A percentile compares a stretch with the other conserved stretches of the same genome.
phyloP scores from a whole-genome alignment of 257 asterid species.

The Nicotiana otophora region DNA sequence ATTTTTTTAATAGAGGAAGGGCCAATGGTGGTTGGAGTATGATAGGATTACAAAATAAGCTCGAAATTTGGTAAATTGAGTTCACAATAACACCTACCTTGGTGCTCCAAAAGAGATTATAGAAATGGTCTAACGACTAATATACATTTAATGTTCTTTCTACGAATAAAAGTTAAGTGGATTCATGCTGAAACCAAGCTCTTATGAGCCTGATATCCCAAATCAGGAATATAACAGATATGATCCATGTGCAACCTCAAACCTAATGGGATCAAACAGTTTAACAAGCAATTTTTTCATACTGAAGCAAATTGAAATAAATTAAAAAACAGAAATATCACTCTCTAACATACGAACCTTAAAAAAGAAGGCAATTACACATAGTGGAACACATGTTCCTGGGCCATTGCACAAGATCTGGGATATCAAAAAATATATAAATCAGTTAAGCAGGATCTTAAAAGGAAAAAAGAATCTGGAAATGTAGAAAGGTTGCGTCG shows the following conservation, averaged over 20 bases:
- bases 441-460: neutral
- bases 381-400: conserved; percentile 87
- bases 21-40: neutral
- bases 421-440: neutral
- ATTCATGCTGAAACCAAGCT: neutral
- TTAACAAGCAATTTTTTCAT: neutral
- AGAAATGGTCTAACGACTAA: neutral
- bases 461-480: neutral
- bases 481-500: neutral
- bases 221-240: neutral
- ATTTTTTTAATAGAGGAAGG: neutral
- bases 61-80: neutral
- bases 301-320: neutral
- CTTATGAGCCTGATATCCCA: neutral
- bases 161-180: neutral
- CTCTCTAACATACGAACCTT: conserved; percentile 43
- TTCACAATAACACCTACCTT: neutral
- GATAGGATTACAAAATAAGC: neutral
- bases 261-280: neutral
- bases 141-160: neutral
- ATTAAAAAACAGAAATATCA: neutral
- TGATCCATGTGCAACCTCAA: neutral
- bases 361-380: conserved; percentile 63
- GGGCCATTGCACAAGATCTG: conserved; percentile 94
- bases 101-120: neutral